phyloP scores from a whole-genome alignment of 306 rosid species.

The Prunus mongolica region DNA sequence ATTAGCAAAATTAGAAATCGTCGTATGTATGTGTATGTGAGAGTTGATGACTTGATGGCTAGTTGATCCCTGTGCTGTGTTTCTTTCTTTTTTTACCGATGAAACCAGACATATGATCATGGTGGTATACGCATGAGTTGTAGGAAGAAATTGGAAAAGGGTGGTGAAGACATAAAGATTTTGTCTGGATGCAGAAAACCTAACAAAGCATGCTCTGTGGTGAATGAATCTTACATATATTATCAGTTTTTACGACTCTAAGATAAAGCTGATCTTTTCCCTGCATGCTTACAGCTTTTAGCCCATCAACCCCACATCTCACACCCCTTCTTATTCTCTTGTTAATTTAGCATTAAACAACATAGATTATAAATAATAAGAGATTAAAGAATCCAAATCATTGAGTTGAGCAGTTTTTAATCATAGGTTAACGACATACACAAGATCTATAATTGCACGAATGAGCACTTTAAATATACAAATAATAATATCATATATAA shows the following conservation, averaged over 20 bases:
- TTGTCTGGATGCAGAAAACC: not conserved
- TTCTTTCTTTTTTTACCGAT: no score
- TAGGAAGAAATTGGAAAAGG: not conserved
- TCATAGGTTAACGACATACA: conserved; percentile 1
- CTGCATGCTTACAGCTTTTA: not conserved
- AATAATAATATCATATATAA: not conserved
- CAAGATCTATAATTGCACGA: conserved; percentile 2
- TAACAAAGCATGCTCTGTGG: not conserved
- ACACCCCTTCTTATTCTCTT: not conserved
- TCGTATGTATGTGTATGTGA: no score
- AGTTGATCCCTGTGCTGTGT: no score
- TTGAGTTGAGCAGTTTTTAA: not conserved
- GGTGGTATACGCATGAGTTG: no score
- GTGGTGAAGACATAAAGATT: not conserved
- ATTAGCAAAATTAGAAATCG: no score
- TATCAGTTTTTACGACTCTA: not conserved
- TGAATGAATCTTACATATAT: no score
- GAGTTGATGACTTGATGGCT: no score
- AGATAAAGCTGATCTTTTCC: conserved; percentile 3
- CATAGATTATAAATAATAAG: not conserved
- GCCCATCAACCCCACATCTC: not conserved
- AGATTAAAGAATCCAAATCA: conserved; percentile 2
- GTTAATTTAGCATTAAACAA: not conserved
- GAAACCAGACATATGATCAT: no score
- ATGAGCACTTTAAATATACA: not conserved